phyloP scores from a whole-genome alignment of 2,329 filamentous ascomycete species.

The Claviceps spartinae region DNA sequence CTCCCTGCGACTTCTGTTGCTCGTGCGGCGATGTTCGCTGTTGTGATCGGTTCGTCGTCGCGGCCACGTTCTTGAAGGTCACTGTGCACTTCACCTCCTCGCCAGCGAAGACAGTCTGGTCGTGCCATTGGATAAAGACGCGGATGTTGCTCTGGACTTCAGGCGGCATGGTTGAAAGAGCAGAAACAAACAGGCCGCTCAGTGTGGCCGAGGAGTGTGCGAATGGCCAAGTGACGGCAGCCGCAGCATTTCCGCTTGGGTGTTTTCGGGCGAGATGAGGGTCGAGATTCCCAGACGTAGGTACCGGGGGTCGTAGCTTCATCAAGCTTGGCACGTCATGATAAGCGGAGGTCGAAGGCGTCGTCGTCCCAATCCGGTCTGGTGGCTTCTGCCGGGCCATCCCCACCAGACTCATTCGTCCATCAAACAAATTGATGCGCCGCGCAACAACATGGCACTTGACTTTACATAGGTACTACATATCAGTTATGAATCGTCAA shows the following conservation, averaged over 20 bases:
- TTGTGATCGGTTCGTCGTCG: constrained; percentile 24
- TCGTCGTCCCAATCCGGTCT: too few relatives aligned
- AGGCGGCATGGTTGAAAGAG: constrained; percentile 31
- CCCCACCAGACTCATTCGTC: too few relatives aligned
- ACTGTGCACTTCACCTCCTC: constrained; percentile 93
- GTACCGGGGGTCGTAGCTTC: neutral
- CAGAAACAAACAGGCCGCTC: constrained; percentile 11
- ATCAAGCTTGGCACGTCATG: neutral
- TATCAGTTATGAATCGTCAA: too few relatives aligned
- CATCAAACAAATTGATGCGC: too few relatives aligned
- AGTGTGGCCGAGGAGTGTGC: constrained; percentile 17
- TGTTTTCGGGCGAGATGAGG: constrained; percentile 6
- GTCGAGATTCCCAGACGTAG: neutral
- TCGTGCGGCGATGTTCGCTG: constrained; percentile 11
- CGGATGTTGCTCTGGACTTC: constrained; percentile 58
- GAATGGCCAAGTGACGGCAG: constrained; percentile 13
- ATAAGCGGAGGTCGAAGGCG: neutral
- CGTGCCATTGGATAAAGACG: constrained; percentile 90
- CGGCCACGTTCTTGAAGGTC: constrained; percentile 78
- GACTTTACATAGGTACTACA: too few relatives aligned
- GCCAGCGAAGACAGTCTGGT: constrained; percentile 88
- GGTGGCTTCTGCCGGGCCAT: too few relatives aligned
- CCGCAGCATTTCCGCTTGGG: constrained; percentile 18
- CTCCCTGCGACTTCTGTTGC: constrained; percentile 13
- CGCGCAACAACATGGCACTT: too few relatives aligned